Percentiles rank a stretch among this genome's conserved stretches.
phyloP scores from a whole-genome alignment of 2,329 filamentous ascomycete species.

The Trichoderma arundinaceum region DNA sequence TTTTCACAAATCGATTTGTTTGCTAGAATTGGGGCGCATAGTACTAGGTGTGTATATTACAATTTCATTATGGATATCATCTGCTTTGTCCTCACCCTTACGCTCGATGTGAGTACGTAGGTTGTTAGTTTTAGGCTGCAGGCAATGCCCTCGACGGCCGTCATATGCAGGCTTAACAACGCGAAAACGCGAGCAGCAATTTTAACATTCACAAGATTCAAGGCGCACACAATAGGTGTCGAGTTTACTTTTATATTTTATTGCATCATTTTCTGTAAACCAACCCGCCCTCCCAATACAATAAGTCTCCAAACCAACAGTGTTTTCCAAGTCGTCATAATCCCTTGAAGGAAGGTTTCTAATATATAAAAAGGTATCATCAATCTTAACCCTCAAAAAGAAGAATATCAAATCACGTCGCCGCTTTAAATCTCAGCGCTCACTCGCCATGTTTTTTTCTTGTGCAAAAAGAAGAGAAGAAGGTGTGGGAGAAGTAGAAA shows the following conservation, averaged over 20 bases:
- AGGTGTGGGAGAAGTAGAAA: not conserved
- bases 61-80: no score
- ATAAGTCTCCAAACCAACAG: slow-evolving; percentile 15
- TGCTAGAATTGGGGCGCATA: no score
- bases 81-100: no score
- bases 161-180: no score
- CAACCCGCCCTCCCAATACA: not conserved
- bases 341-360: slow-evolving; percentile 32
- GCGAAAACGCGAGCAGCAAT: no score
- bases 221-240: not conserved
- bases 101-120: no score
- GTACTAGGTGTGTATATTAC: no score
- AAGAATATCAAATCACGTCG: not conserved
- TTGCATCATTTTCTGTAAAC: slow-evolving; percentile 16
- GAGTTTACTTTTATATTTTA: slow-evolving; percentile 2
- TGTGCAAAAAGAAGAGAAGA: slow-evolving; percentile 8
- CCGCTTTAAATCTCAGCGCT: slow-evolving; percentile 7
- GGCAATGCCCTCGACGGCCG: no score
- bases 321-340: slow-evolving; percentile 11
- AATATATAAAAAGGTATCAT: slow-evolving; percentile 27
- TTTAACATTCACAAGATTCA: not conserved
- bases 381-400: slow-evolving; percentile 8
- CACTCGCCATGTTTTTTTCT: slow-evolving; percentile 10
- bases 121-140: no score
- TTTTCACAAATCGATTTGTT: no score